Evolutionary conservation across 345 rosid genomes (phyloP).

Genomic region (Brassica nigra): DNA sequence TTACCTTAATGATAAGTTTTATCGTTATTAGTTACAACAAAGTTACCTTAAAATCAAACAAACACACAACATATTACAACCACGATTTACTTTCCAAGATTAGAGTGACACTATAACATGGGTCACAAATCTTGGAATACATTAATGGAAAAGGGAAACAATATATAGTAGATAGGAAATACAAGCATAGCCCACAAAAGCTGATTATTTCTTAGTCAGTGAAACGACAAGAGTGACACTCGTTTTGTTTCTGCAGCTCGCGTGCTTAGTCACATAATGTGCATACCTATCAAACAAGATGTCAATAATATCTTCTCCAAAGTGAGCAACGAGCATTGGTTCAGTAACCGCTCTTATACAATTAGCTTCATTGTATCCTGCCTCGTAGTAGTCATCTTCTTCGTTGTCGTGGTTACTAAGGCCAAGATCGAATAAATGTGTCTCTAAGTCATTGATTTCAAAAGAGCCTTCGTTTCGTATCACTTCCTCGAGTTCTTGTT

Average conservation of each 20-base stretch:
- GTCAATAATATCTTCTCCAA: slow-evolving; percentile 38
- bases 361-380: slow-evolving; percentile 40
- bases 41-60: not conserved
- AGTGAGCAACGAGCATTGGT: slow-evolving; percentile 38
- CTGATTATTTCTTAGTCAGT: slow-evolving; percentile 24
- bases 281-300: slow-evolving; percentile 40
- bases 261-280: slow-evolving; percentile 25
- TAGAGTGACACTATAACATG: not conserved
- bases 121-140: not conserved
- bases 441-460: slow-evolving; percentile 35
- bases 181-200: not conserved
- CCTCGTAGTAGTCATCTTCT: not conserved
- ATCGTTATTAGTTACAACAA: not conserved
- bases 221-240: slow-evolving; percentile 34
- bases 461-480: slow-evolving; percentile 47
- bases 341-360: slow-evolving; percentile 38
- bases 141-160: not conserved
- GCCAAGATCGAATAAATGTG: slow-evolving; percentile 27
- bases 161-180: not conserved
- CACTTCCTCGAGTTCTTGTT: slow-evolving; percentile 37
- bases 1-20: not conserved
- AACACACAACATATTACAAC: not conserved
- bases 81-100: not conserved
- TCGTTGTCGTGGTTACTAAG: slow-evolving; percentile 2
- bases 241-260: slow-evolving; percentile 25